Evolutionary conservation across 2,329 filamentous ascomycete genomes (phyloP), one percentile per base, ranked within the genome.

Genomic region (Pseudogymnoascus sp.): DNA sequence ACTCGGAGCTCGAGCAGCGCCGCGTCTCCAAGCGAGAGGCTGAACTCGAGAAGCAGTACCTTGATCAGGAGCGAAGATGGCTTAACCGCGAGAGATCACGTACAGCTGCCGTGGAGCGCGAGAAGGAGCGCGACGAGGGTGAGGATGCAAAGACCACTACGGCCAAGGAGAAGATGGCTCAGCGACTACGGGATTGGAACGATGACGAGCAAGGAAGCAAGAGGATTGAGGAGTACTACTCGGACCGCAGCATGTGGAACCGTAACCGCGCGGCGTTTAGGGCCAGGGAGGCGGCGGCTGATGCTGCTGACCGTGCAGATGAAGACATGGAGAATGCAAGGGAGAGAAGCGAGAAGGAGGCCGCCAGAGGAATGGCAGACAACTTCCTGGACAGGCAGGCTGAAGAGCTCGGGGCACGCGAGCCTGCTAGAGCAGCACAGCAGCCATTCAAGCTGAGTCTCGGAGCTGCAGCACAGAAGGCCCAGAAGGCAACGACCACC

Each of bases 391-490:
- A 91, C 66, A 84, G 87, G 63, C 90, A 95, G 72, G 90, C 89
- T 0, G 84, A 88, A 67, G 91, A 96, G 70, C 81, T 95, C 72
- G 57, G 57, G 12, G 25, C 33, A 14, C 33, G 37, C 7, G 37
- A 38, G 57, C 57, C 57, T 2, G 74, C 78, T 43, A 76, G 78
- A 64, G 67, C 74, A 60, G 71, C 77, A 8, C 82, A 84, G 61
- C 90, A 89, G 3, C 87, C 87, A 22, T 95, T 97, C 82, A 97
- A 96, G 74, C 83, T 97, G 62, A 96, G 92, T 1, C 86, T 97
- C 25, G 92, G 92, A 60, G 91, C 91, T 0, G 90, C 92, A 0
- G 90, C 91, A 0, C 91, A 95, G 73, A 91, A 85, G 70, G 81
- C 81, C 14, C 81, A 81, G 60, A 76, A 83, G 60, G 76, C 76